Percentiles rank a stretch among this genome's conserved stretches.
Conservation (phyloP, 345 rosid genomes). For the Mallotus nudiflorus region DNA sequence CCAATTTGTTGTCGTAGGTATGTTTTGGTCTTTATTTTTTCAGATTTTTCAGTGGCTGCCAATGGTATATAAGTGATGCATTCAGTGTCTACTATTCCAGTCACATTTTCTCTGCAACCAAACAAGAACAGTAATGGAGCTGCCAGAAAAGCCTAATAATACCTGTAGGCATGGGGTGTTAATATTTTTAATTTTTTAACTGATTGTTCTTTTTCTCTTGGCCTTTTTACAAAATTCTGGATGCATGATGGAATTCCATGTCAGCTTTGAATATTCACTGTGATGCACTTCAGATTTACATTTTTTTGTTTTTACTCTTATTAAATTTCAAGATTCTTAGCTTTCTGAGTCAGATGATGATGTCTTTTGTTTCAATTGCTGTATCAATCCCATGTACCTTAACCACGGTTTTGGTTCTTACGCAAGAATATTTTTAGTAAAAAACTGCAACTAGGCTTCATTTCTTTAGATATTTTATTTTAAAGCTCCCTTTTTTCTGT, state of each 20-base stretch:
- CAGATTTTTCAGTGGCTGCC: not conserved
- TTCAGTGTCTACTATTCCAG: not conserved
- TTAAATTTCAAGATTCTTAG: slow-evolving; percentile 36
- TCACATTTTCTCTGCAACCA: slow-evolving; percentile 28
- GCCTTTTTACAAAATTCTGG: slow-evolving; percentile 23
- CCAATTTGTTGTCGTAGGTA: not conserved
- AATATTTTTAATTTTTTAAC: not conserved
- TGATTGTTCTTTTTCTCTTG: slow-evolving; percentile 20
- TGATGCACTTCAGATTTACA: slow-evolving; percentile 36
- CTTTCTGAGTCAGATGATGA: slow-evolving; percentile 49
- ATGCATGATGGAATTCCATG: slow-evolving; percentile 51
- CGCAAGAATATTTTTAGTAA: slow-evolving; percentile 32
- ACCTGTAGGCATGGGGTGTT: slow-evolving; percentile 6
- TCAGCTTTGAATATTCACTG: slow-evolving; percentile 40
- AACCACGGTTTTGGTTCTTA: slow-evolving; percentile 33
- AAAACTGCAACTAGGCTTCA: slow-evolving; percentile 11
- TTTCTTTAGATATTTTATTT: slow-evolving; percentile 32
- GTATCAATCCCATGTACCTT: slow-evolving; percentile 22
- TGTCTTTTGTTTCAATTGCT: slow-evolving; percentile 27
- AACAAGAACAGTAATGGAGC: slow-evolving; percentile 17
- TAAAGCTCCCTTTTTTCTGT: slow-evolving; percentile 19
- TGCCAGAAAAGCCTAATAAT: slow-evolving; percentile 12
- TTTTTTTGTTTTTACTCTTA: slow-evolving; percentile 25
- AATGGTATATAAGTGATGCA: not conserved
- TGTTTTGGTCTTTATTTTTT: not conserved